phyloP scores from a whole-genome alignment of 148 eudicot species.

The Silene uniflora region DNA sequence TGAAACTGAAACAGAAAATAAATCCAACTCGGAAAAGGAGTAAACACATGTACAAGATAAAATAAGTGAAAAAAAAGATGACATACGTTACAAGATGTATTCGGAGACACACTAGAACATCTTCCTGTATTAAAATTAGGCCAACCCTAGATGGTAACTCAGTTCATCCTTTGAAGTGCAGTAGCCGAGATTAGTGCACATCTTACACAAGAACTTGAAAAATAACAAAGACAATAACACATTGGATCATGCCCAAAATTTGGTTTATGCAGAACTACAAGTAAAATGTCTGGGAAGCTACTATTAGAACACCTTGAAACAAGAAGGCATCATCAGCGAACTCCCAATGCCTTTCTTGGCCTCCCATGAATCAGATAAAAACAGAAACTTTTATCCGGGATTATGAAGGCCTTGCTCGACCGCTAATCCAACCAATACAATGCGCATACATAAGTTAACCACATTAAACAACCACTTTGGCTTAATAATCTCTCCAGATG shows the following conservation, averaged over 20 bases:
- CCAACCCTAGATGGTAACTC: slow-evolving; percentile 60
- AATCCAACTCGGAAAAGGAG: slow-evolving; percentile 24
- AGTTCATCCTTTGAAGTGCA: slow-evolving; percentile 71
- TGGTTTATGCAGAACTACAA: not conserved
- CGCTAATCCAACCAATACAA: too few species aligned
- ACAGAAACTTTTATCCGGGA: slow-evolving; percentile 31
- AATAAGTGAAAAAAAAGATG: not conserved
- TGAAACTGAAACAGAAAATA: not conserved
- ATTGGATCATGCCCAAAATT: not conserved
- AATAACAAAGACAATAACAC: not conserved
- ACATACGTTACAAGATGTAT: slow-evolving; percentile 50
- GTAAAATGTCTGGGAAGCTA: slow-evolving; percentile 36
- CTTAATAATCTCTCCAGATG: too few species aligned
- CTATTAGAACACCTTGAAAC: slow-evolving; percentile 38
- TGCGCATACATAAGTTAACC: too few species aligned
- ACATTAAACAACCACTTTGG: too few species aligned
- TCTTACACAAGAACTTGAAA: too few species aligned
- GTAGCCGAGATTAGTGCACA: not conserved
- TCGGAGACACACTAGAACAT: slow-evolving; percentile 91
- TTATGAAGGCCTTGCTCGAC: slow-evolving; percentile 39
- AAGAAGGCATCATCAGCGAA: slow-evolving; percentile 42
- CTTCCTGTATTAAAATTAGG: slow-evolving; percentile 72
- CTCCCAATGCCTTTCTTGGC: slow-evolving; percentile 33
- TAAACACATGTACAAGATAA: slow-evolving; percentile 5
- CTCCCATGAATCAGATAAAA: slow-evolving; percentile 54